Conservation (phyloP, 2,329 filamentous ascomycete genomes). For the Sclerotinia nivalis region DNA sequence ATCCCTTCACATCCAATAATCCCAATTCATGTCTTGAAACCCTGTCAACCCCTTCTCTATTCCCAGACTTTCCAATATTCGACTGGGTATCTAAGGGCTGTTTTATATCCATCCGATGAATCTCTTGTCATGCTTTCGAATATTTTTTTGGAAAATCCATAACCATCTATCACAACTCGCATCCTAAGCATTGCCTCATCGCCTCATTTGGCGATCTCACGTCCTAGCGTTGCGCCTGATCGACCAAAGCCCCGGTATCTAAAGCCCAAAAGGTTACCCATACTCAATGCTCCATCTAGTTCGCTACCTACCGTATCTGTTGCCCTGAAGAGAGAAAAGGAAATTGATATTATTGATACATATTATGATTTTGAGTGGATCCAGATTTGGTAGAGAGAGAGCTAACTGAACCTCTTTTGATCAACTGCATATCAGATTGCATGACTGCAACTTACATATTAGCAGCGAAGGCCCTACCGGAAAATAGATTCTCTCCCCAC, state of each 20-base stretch:
- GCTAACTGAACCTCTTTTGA: background rate
- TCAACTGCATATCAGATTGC: conserved; percentile 14
- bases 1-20: background rate
- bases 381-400: conserved; percentile 1
- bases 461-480: conserved; percentile 20
- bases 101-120: background rate
- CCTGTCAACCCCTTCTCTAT: conserved; percentile 4
- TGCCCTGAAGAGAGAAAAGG: conserved; percentile 17
- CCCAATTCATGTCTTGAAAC: conserved; percentile 13
- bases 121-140: conserved; percentile 6
- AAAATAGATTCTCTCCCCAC: conserved; percentile 21
- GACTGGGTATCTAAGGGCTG: background rate
- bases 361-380: conserved; percentile 16
- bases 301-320: conserved; percentile 5
- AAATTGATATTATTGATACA: conserved; percentile 19
- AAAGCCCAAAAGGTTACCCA: conserved; percentile 19
- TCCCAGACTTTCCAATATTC: conserved; percentile 10
- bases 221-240: conserved; percentile 34
- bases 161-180: conserved; percentile 19
- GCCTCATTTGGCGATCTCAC: conserved; percentile 34
- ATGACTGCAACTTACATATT: conserved; percentile 14
- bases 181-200: conserved; percentile 33
- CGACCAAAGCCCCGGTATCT: conserved; percentile 24
- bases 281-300: conserved; percentile 6
- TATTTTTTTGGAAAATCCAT: conserved; percentile 1